Evolutionary conservation across 495 filamentous ascomycete species (phyloP).

Genomic region (Stereocaulon alpinum): DNA sequence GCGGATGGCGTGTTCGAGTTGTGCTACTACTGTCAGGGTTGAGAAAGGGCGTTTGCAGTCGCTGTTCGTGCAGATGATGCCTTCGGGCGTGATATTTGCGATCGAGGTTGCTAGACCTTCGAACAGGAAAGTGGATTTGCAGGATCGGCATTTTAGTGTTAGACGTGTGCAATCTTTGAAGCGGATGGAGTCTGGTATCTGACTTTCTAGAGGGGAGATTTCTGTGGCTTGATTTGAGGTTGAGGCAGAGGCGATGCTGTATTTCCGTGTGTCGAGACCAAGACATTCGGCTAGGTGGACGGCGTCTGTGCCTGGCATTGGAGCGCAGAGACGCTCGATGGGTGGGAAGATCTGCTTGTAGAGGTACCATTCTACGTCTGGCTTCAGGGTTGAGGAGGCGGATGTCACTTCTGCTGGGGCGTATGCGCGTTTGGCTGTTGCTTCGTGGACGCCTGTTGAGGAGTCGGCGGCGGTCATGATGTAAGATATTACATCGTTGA

Average conservation of each 20-base stretch:
- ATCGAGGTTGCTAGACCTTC: constrained; percentile 55
- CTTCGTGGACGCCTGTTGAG: constrained; percentile 46
- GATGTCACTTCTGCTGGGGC: constrained; percentile 78
- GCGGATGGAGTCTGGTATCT: constrained; percentile 73
- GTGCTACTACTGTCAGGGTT: constrained; percentile 66
- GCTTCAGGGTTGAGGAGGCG: constrained; percentile 58
- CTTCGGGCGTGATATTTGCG: constrained; percentile 54
- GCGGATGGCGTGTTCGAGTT: constrained; percentile 77
- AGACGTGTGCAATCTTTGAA: constrained; percentile 73
- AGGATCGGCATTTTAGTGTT: constrained; percentile 66
- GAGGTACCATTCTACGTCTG: constrained; percentile 92
- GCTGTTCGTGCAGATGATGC: constrained; percentile 57
- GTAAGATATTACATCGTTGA: constrained; percentile 92
- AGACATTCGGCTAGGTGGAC: constrained; percentile 83
- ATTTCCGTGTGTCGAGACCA: constrained; percentile 81
- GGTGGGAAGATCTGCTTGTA: constrained; percentile 98
- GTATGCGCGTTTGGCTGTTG: constrained; percentile 77
- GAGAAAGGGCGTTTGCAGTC: constrained; percentile 53
- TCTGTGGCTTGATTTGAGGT: constrained; percentile 41
- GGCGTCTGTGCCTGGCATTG: constrained; percentile 84
- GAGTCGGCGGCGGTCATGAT: constrained; percentile 74
- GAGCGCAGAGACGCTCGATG: constrained; percentile 94
- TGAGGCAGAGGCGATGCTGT: constrained; percentile 53
- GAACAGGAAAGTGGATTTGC: constrained; percentile 60
- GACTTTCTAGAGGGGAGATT: constrained; percentile 83